phyloP scores from a whole-genome alignment of 2,329 filamentous ascomycete genomes.

The Colletotrichum sp. region DNA sequence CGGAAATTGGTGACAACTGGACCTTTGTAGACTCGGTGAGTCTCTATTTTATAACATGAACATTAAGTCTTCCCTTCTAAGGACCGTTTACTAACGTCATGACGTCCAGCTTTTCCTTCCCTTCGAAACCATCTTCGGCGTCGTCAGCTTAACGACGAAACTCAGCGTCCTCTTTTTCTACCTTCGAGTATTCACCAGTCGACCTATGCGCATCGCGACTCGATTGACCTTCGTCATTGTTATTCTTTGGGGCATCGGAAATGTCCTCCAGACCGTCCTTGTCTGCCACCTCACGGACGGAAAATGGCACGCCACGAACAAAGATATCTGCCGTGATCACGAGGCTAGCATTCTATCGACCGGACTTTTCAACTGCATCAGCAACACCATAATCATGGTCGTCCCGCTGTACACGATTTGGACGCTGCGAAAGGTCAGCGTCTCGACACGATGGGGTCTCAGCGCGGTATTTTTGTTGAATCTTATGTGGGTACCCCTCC shows the following conservation, averaged over 20 bases:
- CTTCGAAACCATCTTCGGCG: slow-evolving; percentile 41
- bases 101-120: slow-evolving; percentile 36
- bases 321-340: slow-evolving; percentile 39
- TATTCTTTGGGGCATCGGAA: slow-evolving; percentile 30
- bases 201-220: slow-evolving; percentile 31
- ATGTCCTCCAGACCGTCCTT: slow-evolving; percentile 29
- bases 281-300: slow-evolving; percentile 27
- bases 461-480: slow-evolving; percentile 33
- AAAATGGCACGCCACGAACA: slow-evolving; percentile 24
- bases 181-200: slow-evolving; percentile 43
- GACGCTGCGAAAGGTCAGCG: slow-evolving; percentile 34
- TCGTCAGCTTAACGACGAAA: slow-evolving; percentile 41
- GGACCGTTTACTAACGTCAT: not conserved
- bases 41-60: not conserved
- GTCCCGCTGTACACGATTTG: slow-evolving; percentile 42
- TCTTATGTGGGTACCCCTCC: slow-evolving; percentile 26
- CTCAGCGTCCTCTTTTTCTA: slow-evolving; percentile 47
- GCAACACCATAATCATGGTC: slow-evolving; percentile 41
- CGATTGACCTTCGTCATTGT: slow-evolving; percentile 22
- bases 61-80: accelerated
- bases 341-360: slow-evolving; percentile 42
- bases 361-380: slow-evolving; percentile 42
- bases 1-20: not conserved
- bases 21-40: not conserved
- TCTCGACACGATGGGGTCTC: slow-evolving; percentile 30